phyloP scores from a whole-genome alignment of 768 basidiomycete genomes.

The Podaxis rugospora region DNA sequence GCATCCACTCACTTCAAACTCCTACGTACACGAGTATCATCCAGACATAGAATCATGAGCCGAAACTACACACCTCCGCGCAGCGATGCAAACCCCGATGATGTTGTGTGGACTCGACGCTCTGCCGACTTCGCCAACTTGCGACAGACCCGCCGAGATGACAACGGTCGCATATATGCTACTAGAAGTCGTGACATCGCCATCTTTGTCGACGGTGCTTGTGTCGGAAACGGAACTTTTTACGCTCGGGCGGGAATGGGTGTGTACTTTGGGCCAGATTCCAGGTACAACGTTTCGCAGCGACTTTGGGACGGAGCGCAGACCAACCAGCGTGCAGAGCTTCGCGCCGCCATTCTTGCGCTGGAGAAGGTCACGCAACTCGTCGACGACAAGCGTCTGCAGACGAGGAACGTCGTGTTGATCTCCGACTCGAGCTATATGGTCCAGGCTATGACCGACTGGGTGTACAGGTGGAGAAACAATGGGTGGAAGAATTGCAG shows the following conservation, averaged over 20 bases:
- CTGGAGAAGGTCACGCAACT: background rate
- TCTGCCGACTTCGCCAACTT: background rate
- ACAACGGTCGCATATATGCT: background rate
- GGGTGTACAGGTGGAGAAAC: constrained; percentile 8
- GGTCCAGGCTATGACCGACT: constrained; percentile 4
- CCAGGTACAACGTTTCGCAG: constrained; percentile 1
- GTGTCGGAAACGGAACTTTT: constrained; percentile 3
- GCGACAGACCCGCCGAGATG: background rate
- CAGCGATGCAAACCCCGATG: background rate
- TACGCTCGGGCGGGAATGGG: constrained; percentile 6
- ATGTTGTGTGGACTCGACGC: background rate
- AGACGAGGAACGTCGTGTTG: constrained; percentile 4
- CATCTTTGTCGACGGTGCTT: constrained; percentile 9
- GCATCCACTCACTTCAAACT: no score
- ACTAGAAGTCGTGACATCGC: background rate
- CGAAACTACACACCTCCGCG: background rate
- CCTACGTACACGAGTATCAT: no score
- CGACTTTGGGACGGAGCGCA: background rate
- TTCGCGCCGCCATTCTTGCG: constrained; percentile 7
- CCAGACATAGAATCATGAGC: background rate
- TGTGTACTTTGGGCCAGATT: constrained; percentile 5
- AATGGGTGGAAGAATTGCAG: constrained; percentile 10
- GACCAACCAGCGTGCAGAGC: constrained; percentile 10
- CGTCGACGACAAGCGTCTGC: background rate
- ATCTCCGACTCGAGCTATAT: constrained; percentile 5